Conservation (phyloP, 73 alveolate genomes). For the Paraurostyla sp. region DNA sequence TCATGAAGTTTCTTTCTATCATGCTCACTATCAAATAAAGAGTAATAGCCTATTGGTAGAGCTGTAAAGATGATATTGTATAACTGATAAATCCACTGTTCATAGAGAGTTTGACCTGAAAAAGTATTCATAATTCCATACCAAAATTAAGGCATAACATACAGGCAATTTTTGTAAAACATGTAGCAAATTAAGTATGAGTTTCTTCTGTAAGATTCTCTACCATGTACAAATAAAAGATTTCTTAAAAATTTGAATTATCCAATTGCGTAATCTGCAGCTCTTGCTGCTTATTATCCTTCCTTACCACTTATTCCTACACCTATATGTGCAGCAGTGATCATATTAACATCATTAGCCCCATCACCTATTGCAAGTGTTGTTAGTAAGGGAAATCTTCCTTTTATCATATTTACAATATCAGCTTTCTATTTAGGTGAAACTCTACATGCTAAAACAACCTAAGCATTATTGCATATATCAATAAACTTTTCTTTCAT, state of each 20-base stretch:
- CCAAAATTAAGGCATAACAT: conserved; percentile 89
- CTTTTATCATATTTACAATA: conserved; percentile 81
- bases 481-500: conserved; percentile 75
- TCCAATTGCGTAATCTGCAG: conserved; percentile 90
- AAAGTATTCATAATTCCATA: conserved; percentile 82
- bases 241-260: conserved; percentile 86
- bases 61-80: conserved; percentile 86
- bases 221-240: conserved; percentile 88
- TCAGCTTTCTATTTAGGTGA: conserved; percentile 85
- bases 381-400: conserved; percentile 70
- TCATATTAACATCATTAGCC: conserved; percentile 96
- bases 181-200: conserved; percentile 84
- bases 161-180: conserved; percentile 89
- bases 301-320: conserved; percentile 93
- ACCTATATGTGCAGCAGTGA: conserved; percentile 95
- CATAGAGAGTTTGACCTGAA: conserved; percentile 86
- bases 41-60: conserved; percentile 88
- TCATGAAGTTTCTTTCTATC: conserved; percentile 66
- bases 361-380: conserved; percentile 96
- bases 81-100: conserved; percentile 86
- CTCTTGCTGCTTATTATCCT: conserved; percentile 95
- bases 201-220: conserved; percentile 82
- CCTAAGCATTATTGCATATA: conserved; percentile 36
- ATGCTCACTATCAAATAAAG: conserved; percentile 86
- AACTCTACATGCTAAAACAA: conserved; percentile 91